phyloP scores from a whole-genome alignment of 371 early-diverging fungal genomes.

The Mucor sp. region DNA sequence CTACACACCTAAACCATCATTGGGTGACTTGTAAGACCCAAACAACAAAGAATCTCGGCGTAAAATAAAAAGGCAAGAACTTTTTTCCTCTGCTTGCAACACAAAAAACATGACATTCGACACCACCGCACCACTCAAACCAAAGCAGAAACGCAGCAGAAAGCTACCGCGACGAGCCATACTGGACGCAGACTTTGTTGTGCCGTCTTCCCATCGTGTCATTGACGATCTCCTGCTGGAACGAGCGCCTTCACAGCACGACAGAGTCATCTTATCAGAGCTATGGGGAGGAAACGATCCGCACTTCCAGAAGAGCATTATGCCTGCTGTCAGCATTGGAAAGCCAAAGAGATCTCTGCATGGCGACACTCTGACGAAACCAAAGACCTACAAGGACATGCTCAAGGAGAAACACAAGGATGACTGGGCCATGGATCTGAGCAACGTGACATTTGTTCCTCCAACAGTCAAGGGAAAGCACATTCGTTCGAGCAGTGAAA shows the following conservation, averaged over 20 bases:
- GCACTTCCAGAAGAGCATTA: background rate
- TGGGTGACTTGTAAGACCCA: background rate
- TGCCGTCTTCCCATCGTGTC: background rate
- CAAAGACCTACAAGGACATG: background rate
- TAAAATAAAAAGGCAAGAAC: background rate
- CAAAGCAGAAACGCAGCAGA: conserved; percentile 1
- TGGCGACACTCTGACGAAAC: background rate
- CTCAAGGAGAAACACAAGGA: background rate
- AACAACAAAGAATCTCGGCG: background rate
- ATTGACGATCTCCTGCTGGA: conserved; percentile 6
- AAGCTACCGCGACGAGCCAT: conserved; percentile 13
- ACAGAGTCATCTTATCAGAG: conserved; percentile 14
- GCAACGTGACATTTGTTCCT: background rate
- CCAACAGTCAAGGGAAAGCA: background rate
- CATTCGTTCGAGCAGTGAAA: background rate
- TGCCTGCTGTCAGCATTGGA: background rate
- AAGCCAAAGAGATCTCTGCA: background rate
- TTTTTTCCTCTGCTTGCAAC: background rate
- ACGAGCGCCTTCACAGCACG: conserved; percentile 11
- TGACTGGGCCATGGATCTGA: background rate
- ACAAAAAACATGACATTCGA: background rate
- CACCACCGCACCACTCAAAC: no score
- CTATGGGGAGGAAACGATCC: conserved; percentile 3
- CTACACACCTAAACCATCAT: background rate
- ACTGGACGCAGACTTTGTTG: conserved; percentile 12